Percentiles rank a stretch among this genome's conserved stretches.
Conservation (phyloP, 164 flowering plant genomes). For the Tinospora cordifolia region DNA sequence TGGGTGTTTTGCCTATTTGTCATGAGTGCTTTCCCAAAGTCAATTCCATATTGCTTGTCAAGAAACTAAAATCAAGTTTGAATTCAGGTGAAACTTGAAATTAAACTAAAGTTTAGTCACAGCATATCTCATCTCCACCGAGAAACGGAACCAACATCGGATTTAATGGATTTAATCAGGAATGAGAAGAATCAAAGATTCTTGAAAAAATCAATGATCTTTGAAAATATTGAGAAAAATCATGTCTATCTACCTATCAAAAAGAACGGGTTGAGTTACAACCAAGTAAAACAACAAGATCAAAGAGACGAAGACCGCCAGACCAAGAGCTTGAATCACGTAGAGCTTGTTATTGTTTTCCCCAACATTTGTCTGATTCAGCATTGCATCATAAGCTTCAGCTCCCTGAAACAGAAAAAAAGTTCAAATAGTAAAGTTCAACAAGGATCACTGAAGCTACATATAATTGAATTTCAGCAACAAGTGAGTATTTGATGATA, state of each 20-base stretch:
- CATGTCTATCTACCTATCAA: neutral
- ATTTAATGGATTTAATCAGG: neutral
- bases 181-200: too few species aligned
- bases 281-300: slow-evolving; percentile 1
- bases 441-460: neutral
- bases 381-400: slow-evolving; percentile 49
- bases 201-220: neutral
- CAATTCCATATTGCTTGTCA: too few species aligned
- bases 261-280: neutral
- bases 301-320: slow-evolving; percentile 2
- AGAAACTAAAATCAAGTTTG: too few species aligned
- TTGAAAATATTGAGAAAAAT: too few species aligned
- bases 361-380: slow-evolving; percentile 60
- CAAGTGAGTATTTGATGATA: too few species aligned
- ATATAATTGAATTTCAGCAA: too few species aligned
- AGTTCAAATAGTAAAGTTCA: neutral
- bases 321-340: slow-evolving; percentile 53
- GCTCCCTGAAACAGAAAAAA: slow-evolving; percentile 29
- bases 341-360: slow-evolving; percentile 52
- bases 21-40: neutral
- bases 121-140: too few species aligned
- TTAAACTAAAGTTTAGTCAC: too few species aligned
- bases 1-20: neutral
- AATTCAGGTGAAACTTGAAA: too few species aligned
- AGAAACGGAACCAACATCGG: too few species aligned